Base-by-base conservation (phyloP, 2,329 filamentous ascomycete species). In the Cladophialophora exuberans region DNA sequence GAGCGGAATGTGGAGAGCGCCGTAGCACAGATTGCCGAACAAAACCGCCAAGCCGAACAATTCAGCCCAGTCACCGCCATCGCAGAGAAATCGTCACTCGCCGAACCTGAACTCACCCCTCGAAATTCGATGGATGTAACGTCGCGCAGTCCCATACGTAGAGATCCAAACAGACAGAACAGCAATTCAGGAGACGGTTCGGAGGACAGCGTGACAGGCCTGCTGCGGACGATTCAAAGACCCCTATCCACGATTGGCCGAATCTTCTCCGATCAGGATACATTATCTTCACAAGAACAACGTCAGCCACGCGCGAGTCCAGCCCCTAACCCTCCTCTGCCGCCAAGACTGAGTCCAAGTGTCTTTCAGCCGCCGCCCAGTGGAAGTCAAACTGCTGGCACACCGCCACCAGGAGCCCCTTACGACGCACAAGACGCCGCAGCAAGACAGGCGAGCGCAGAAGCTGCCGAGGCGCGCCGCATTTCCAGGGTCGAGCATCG, bases 1-100 rank as follows among this genome's bases (percentile, higher is more conserved):
- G 94, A 99, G 70, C 84, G 83, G 67, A 92, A 96, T 63, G 95
- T 99, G n/a, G 94, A 99, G 74, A 88, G 88, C 3, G 92, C 94
- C 6, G 95, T 99, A 2, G 96, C 90, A 4, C 90, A 89, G 36
- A 99, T 99, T 62, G 93, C 94, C 2, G 93, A 97, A 73, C 90
- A 89, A 66, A 91, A 97, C 66, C 83, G 85, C 54, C 76, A 79
- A 57, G 76, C 80, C 30, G 77, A 84, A 35, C 68, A 70, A 23
- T 66, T 70, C 44, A 64, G 72, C 65, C 58, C 61, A 49, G 65
- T 60, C 56, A 65, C 66, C 63, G 70, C 53, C 66, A 65, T 56
- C 25, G 67, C 70, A 3, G 77, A 79, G 60, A 79, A 78, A 57
- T 78, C 79, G 22, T 66, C 74, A 5, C 69, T 78, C 4, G 79